phyloP scores from a whole-genome alignment of 2,329 filamentous ascomycete genomes.

The Colletotrichum navitas region DNA sequence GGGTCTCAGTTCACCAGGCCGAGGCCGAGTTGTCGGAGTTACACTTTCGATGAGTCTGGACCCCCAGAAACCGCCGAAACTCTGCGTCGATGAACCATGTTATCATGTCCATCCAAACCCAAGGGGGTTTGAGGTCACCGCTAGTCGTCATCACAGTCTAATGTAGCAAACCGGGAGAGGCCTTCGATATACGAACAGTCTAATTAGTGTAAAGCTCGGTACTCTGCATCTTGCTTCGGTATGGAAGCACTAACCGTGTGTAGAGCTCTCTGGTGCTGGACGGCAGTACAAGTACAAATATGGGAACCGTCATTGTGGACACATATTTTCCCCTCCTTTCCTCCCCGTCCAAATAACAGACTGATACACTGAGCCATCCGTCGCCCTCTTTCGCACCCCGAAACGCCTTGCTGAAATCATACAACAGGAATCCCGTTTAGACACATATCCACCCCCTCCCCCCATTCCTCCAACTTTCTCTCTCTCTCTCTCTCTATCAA shows the following conservation, averaged over 20 bases:
- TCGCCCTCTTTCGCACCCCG: constrained; percentile 16
- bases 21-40: neutral
- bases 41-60: neutral
- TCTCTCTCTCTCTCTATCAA: neutral
- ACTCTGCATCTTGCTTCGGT: neutral
- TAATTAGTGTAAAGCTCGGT: constrained; percentile 24
- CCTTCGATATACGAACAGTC: neutral
- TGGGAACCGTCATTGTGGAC: constrained; percentile 25
- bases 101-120: neutral
- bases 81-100: neutral
- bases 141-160: neutral
- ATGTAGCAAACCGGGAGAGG: neutral
- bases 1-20: too few relatives aligned
- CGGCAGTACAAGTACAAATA: constrained; percentile 33
- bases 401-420: constrained; percentile 41
- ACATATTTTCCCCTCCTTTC: neutral
- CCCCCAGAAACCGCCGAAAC: constrained; percentile 2
- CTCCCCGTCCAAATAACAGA: constrained; percentile 4
- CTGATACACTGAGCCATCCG: neutral
- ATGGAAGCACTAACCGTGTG: neutral
- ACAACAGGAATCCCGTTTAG: constrained; percentile 3
- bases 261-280: neutral
- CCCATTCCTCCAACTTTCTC: neutral
- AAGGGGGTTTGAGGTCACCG: neutral
- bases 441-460: neutral